Evolutionary conservation across 345 rosid species (phyloP).

Genomic region (Populus euphratica): DNA sequence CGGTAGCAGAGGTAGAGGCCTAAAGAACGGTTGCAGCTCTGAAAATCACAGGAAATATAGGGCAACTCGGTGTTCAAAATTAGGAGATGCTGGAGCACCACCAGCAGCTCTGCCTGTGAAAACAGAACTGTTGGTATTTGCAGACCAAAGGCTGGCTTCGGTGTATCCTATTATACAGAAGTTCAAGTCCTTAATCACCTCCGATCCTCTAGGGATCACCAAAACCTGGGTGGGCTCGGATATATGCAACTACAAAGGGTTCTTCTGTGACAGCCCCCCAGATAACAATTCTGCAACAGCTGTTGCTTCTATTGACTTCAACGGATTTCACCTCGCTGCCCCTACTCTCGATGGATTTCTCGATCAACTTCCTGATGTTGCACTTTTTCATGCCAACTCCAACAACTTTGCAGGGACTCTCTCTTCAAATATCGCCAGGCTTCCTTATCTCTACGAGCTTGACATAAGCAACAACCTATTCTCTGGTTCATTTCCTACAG

Average conservation of each 20-base stretch:
- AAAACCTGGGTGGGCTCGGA: slow-evolving; percentile 71
- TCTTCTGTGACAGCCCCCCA: slow-evolving; percentile 77
- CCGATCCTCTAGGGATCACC: slow-evolving; percentile 67
- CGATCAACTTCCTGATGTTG: slow-evolving; percentile 68
- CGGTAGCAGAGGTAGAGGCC: not conserved
- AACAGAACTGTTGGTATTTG: slow-evolving; percentile 35
- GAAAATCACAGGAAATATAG: slow-evolving; percentile 12
- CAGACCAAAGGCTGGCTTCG: slow-evolving; percentile 62
- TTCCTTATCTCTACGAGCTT: slow-evolving; percentile 74
- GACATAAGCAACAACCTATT: slow-evolving; percentile 76
- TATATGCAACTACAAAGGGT: slow-evolving; percentile 74
- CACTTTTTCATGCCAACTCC: slow-evolving; percentile 84
- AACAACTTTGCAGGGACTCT: slow-evolving; percentile 63
- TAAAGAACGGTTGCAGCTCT: slow-evolving; percentile 17
- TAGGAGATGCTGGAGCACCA: slow-evolving; percentile 2
- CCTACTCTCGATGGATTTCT: slow-evolving; percentile 73
- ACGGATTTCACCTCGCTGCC: slow-evolving; percentile 71
- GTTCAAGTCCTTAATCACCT: slow-evolving; percentile 63
- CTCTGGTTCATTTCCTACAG: slow-evolving; percentile 68
- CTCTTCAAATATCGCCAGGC: slow-evolving; percentile 53
- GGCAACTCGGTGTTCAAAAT: slow-evolving; percentile 19
- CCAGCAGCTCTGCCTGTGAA: slow-evolving; percentile 20
- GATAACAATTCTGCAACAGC: slow-evolving; percentile 65
- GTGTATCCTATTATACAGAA: slow-evolving; percentile 75
- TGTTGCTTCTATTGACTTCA: slow-evolving; percentile 83